Percentiles rank a stretch among this genome's conserved stretches.
Evolutionary conservation across 352 stramenopile genomes (phyloP).

Genomic region (Phytopythium chamaehyphon): DNA sequence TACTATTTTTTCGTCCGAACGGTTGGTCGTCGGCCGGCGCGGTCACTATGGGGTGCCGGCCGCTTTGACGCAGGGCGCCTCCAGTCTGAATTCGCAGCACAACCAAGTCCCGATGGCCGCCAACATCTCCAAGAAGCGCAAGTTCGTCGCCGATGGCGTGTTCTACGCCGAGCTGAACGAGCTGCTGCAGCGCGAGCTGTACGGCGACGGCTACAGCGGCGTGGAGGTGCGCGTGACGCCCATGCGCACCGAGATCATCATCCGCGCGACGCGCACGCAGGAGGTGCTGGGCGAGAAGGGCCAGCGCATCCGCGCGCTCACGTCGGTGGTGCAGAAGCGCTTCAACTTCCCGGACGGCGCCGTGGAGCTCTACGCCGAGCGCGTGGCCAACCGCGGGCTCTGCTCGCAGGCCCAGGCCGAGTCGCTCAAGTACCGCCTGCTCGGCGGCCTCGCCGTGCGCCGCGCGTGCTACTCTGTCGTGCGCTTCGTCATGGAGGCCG

Average conservation of each 20-base stretch:
- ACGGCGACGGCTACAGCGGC: conserved; percentile 97
- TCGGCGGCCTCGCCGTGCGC: conserved; percentile 97
- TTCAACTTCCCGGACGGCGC: conserved; percentile 94
- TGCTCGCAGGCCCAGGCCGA: conserved; percentile 98
- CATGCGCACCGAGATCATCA: conserved; percentile 99
- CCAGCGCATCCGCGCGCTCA: conserved; percentile 98
- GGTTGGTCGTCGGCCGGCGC: conserved; percentile 2
- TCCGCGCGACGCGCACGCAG: conserved; percentile 98
- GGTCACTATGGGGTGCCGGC: no score
- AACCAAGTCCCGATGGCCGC: conserved; percentile 54
- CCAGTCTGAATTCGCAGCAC: conserved; percentile 11
- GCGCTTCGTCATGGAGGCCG: conserved; percentile 99
- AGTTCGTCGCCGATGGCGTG: conserved; percentile 99
- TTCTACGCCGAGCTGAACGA: conserved; percentile 99
- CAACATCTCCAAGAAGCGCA: conserved; percentile 99
- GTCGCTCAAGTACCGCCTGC: conserved; percentile 99
- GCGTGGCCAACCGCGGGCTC: conserved; percentile 97
- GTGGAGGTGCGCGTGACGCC: conserved; percentile 99
- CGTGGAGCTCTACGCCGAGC: conserved; percentile 99
- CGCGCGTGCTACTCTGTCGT: conserved; percentile 99
- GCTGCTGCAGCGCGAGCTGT: conserved; percentile 96
- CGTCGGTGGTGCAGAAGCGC: conserved; percentile 99
- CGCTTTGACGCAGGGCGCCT: no score
- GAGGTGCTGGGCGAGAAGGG: conserved; percentile 99
- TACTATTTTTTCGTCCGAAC: background rate